Conservation (phyloP, 2,329 filamentous ascomycete species). For the Phialocephala subalpina region DNA sequence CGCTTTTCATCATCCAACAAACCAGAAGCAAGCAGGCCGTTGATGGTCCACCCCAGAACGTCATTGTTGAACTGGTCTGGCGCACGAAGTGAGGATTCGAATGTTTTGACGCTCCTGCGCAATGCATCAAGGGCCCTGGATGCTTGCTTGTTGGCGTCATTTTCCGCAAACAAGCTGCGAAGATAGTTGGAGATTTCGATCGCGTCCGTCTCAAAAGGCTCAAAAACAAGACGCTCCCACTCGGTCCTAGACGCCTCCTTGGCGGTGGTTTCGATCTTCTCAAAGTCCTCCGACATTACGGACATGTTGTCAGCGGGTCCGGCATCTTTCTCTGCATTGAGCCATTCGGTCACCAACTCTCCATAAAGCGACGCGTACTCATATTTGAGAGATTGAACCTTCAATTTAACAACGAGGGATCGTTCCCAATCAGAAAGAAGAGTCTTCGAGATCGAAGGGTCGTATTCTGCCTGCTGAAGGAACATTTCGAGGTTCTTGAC, state of each 20-base stretch:
- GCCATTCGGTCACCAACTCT: slow-evolving; percentile 61
- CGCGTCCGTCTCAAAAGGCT: slow-evolving; percentile 53
- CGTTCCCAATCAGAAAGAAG: slow-evolving; percentile 56
- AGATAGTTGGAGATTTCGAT: slow-evolving; percentile 58
- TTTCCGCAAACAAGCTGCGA: slow-evolving; percentile 53
- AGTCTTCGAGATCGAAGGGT: slow-evolving; percentile 58
- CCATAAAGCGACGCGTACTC: slow-evolving; percentile 65
- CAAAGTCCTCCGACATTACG: slow-evolving; percentile 43
- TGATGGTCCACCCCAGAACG: slow-evolving; percentile 54
- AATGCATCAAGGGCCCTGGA: slow-evolving; percentile 53
- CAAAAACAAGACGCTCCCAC: slow-evolving; percentile 66
- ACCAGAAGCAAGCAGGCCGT: slow-evolving; percentile 57
- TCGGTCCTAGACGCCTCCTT: slow-evolving; percentile 57
- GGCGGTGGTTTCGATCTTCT: slow-evolving; percentile 56
- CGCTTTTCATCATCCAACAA: slow-evolving; percentile 60
- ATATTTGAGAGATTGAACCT: slow-evolving; percentile 60
- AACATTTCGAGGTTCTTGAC: slow-evolving; percentile 57
- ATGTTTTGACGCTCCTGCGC: slow-evolving; percentile 47
- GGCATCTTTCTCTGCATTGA: slow-evolving; percentile 45
- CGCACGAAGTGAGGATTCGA: slow-evolving; percentile 41
- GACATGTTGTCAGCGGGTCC: slow-evolving; percentile 13
- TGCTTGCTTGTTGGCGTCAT: slow-evolving; percentile 45
- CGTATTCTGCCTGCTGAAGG: slow-evolving; percentile 59
- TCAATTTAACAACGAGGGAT: slow-evolving; percentile 54
- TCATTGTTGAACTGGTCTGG: slow-evolving; percentile 49